Conservation (phyloP, 179 eudicot species). For the Amaranthus tricolor region DNA sequence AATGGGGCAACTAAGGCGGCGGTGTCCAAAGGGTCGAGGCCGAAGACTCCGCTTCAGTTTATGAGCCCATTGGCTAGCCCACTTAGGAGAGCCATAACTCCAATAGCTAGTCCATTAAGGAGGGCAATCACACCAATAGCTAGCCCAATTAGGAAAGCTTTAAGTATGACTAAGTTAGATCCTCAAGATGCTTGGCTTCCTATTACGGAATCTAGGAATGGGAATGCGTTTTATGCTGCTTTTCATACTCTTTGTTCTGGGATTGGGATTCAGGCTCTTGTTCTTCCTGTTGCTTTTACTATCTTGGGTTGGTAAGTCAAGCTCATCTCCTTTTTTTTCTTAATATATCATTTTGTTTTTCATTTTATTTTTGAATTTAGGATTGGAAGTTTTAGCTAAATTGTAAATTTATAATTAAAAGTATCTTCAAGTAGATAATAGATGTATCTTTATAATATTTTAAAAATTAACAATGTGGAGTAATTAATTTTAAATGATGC, state of each 20-base stretch:
- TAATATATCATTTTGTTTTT: not conserved
- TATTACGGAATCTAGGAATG: slow-evolving; percentile 84
- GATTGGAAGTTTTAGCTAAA: no score
- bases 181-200: slow-evolving; percentile 97
- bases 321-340: not conserved
- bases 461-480: no score
- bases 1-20: slow-evolving; percentile 17
- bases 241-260: slow-evolving; percentile 88
- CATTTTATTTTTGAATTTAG: no score
- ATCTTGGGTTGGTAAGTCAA: slow-evolving; percentile 68
- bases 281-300: slow-evolving; percentile 85
- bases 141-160: slow-evolving; percentile 66
- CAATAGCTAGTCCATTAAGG: slow-evolving; percentile 46
- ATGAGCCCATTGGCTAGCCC: slow-evolving; percentile 64
- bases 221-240: slow-evolving; percentile 83
- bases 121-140: slow-evolving; percentile 63
- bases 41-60: slow-evolving; percentile 57
- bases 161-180: slow-evolving; percentile 64
- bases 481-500: no score
- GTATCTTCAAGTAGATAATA: no score
- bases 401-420: no score
- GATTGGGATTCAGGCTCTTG: slow-evolving; percentile 79
- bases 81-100: slow-evolving; percentile 44
- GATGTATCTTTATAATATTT: no score
- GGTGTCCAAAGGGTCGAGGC: slow-evolving; percentile 34